Percentiles rank a stretch among this genome's conserved stretches.
Conservation (phyloP, 2,329 filamentous ascomycete genomes). For the Fusarium napiforme region DNA sequence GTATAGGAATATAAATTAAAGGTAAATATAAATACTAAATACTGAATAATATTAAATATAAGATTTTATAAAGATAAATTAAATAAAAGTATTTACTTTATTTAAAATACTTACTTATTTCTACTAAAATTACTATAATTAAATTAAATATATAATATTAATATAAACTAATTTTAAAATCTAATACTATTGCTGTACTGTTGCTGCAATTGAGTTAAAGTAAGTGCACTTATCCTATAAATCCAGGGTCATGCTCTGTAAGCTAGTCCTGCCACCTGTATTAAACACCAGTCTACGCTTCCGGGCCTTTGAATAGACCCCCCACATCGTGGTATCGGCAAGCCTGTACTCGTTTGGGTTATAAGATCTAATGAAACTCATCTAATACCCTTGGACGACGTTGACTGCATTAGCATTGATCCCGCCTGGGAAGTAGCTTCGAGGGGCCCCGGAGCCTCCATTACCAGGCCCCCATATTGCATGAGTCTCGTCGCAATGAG, state of each 20-base stretch:
- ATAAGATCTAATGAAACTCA: slow-evolving; percentile 71
- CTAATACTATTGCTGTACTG: too few species aligned
- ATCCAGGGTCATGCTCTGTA: not conserved
- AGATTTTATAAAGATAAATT: too few species aligned
- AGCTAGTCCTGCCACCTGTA: not conserved
- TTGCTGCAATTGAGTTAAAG: not conserved
- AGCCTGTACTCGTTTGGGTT: not conserved
- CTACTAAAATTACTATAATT: too few species aligned
- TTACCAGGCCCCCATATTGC: slow-evolving; percentile 72
- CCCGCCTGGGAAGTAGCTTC: slow-evolving; percentile 62
- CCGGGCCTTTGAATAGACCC: not conserved
- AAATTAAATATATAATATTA: too few species aligned
- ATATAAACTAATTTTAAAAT: too few species aligned
- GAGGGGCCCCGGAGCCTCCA: slow-evolving; percentile 55
- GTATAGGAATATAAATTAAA: too few species aligned
- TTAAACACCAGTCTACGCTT: not conserved
- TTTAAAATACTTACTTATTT: too few species aligned
- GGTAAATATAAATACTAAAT: too few species aligned
- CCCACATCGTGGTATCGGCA: not conserved
- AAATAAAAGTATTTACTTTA: too few species aligned
- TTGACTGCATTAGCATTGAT: slow-evolving; percentile 67
- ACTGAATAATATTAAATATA: too few species aligned
- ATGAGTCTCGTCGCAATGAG: slow-evolving; percentile 72
- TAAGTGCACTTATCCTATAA: not conserved
- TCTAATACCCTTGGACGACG: slow-evolving; percentile 76